Base-by-base conservation (phyloP, 306 rosid species). In the Quercus suber region DNA sequence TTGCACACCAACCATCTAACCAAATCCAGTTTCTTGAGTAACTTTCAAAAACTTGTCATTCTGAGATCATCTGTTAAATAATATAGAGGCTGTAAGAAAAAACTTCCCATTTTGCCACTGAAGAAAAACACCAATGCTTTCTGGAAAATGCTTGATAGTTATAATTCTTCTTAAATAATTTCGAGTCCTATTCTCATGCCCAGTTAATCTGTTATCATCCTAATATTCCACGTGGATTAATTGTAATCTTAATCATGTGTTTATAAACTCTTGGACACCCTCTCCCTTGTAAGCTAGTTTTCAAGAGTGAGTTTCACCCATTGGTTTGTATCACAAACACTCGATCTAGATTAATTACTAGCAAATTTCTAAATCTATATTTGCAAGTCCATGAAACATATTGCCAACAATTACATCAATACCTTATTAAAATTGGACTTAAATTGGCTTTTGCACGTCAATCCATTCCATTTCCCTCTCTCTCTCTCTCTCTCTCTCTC, bases 91-190 rank as follows among this genome's bases (percentile, higher is more conserved):
- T 2, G n/a, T 6, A 53, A 74, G 21, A 51, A 58, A 65, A 73
- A 69, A 61, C 83, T 79, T 67, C 90, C 93, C 99, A 76, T 95
- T 84, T 90, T 93, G 97, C 84, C 96, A 95, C 79, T 93, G 97
- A 64, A 95, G 91, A 85, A 93, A 31, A 96, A 76, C 98, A 98
- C 99, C 99, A 95, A 80, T 87, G 94, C 86, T 90, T 95, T 86
- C 93, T 81, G 58, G 99, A 91, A 87, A 95, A 95, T 72, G 94
- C 98, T 87, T 93, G 98, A 80, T 91, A 88, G 80, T 83, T 91
- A 65, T 56, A 78, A 85, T 89, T 95, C 81, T 93, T 94, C 79
- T 83, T 90, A 64, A 90, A 86, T 83, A 93, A 88, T 77, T 93
- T 96, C 12, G 96, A 89, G 70, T 87, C 98, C 71, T 90, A 75